A percentile compares a stretch with the other conserved stretches of the same genome.
Evolutionary conservation across 345 rosid genomes (phyloP).

Genomic region (Hibiscus tridactylites): DNA sequence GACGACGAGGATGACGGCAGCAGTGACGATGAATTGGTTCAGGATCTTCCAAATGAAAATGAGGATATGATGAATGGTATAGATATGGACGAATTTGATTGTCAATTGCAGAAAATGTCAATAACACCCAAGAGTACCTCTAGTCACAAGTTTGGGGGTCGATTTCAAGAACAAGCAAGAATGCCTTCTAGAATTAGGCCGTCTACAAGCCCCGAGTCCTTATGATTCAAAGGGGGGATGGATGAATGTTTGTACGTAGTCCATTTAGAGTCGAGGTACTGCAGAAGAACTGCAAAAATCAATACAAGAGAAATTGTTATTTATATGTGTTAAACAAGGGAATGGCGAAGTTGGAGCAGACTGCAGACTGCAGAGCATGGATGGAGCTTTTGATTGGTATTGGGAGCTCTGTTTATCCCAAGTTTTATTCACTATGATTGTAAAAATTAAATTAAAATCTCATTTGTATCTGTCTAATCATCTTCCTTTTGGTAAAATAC

Average conservation of each 20-base stretch:
- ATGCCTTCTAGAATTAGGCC: slow-evolving; percentile 81
- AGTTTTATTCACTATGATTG: background rate
- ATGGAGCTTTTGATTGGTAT: background rate
- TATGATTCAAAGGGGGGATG: slow-evolving; percentile 13
- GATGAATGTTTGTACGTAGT: background rate
- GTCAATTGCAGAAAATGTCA: slow-evolving; percentile 66
- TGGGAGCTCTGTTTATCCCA: background rate
- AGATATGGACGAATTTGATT: slow-evolving; percentile 42
- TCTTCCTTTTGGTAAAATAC: no score
- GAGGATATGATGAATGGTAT: slow-evolving; percentile 27
- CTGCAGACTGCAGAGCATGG: background rate
- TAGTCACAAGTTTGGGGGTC: slow-evolving; percentile 24
- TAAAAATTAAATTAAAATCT: background rate
- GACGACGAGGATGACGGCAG: slow-evolving; percentile 31
- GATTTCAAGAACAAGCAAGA: slow-evolving; percentile 24
- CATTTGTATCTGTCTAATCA: no score
- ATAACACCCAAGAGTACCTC: slow-evolving; percentile 52
- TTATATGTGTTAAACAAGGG: background rate
- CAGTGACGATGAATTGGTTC: slow-evolving; percentile 33
- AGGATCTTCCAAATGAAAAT: slow-evolving; percentile 26
- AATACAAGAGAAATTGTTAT: background rate
- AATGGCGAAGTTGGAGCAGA: background rate
- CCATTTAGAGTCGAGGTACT: background rate
- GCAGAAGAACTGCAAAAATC: background rate
- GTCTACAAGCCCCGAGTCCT: slow-evolving; percentile 54